Evolutionary conservation across 176 grass and related monocot genomes (phyloP), one percentile per base, ranked within the genome.

Genomic region (Oryza meridionalis): DNA sequence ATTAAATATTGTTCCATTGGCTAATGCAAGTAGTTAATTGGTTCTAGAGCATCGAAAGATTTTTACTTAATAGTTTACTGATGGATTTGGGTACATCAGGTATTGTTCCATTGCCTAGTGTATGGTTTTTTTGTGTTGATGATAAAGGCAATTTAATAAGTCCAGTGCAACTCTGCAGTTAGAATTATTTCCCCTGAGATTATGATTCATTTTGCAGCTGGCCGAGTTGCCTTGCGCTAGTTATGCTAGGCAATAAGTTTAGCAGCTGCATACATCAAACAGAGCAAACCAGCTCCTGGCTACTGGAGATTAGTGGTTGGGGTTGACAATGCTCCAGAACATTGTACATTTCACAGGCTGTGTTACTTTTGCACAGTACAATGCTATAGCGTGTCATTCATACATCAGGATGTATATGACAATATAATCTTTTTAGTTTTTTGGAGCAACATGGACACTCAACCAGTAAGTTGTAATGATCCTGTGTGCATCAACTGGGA

Each of bases 171-270:
- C 38, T 40, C 22, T 55, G 11, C 2, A 0, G 58, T 62, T 62
- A 24, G 2, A 16, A 86, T 1, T 0, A 5, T 5, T 9, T 72
- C 42, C 6, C 8, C 50, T 80, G 13, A 7, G 25, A 33, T 9
- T 65, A 2, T 22, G 16, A 11, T 11, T 15, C n/a, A 16, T 9
- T 25, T 43, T 88, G 81, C 86, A 88, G 75, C 81, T 88, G 81
- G 86, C 69, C 81, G 86, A 88, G 75, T 64, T 83, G 68, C 86
- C 86, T 79, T 29, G 35, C 46, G 5, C 24, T 61, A 88, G 81
- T 69, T 22, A 79, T 59, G 81, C 62, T 13, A 80, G 26, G 75
- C 76, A 46, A 47, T 78, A 88, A 84, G 81, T 88, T 74, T 72
- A 77, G n/a, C 71, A 90, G 88, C 67, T 90, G 83, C 75, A 13